Evolutionary conservation across 2,329 filamentous ascomycete genomes (phyloP).

Genomic region (Trichothecium roseum): DNA sequence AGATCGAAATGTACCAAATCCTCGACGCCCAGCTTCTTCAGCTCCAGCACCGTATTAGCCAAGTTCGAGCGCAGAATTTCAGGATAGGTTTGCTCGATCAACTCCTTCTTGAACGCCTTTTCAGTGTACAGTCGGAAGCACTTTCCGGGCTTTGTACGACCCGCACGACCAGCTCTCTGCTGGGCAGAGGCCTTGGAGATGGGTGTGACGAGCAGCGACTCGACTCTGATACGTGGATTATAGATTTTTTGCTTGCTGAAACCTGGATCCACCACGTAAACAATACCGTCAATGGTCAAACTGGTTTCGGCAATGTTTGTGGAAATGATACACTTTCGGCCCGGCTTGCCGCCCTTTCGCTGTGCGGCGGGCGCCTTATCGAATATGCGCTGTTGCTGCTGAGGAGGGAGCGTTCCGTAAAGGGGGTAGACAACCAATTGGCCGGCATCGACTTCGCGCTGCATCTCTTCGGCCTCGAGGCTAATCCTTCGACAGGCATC

Average conservation of each 20-base stretch:
- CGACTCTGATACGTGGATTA: constrained; percentile 91
- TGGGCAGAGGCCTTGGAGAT: constrained; percentile 97
- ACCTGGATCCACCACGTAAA: constrained; percentile 97
- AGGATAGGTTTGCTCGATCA: constrained; percentile 94
- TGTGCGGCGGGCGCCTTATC: constrained; percentile 70
- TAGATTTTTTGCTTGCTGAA: constrained; percentile 99
- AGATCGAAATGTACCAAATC: constrained; percentile 97
- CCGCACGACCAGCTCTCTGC: constrained; percentile 95
- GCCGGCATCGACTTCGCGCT: constrained; percentile 81
- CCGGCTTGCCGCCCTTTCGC: constrained; percentile 68
- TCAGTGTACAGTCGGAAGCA: constrained; percentile 97
- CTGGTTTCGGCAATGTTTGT: constrained; percentile 98
- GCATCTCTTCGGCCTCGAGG: constrained; percentile 84
- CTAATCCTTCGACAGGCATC: constrained; percentile 88
- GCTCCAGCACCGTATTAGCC: constrained; percentile 85
- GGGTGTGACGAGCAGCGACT: constrained; percentile 92
- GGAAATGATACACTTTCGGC: constrained; percentile 87
- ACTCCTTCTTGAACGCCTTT: constrained; percentile 89
- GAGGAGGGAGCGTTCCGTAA: constrained; percentile 85
- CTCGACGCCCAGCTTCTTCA: constrained; percentile 94
- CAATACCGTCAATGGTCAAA: constrained; percentile 96
- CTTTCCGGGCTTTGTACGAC: constrained; percentile 96
- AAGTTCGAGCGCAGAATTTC: constrained; percentile 93
- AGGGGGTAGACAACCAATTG: constrained; percentile 86
- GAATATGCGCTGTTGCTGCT: constrained; percentile 93